Base-by-base conservation (phyloP, 768 basidiomycete genomes). In the Cyclocybe cylindracea region DNA sequence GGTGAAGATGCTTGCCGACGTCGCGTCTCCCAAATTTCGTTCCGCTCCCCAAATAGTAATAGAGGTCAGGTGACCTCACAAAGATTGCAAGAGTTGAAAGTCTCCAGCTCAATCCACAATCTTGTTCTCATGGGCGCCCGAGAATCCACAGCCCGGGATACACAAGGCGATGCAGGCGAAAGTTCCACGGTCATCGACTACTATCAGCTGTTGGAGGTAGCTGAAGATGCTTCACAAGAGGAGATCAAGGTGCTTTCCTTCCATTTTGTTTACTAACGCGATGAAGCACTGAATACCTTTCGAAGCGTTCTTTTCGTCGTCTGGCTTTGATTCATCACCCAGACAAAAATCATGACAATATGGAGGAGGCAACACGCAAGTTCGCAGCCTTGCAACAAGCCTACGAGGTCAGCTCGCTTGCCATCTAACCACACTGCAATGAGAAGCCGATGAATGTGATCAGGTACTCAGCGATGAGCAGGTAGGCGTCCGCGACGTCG, bases 381-480 rank as follows among this genome's bases (percentile, higher is more conserved):
- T 99, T 98, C 64, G 88, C 95, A 1, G 71, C 81, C 13, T 71
- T 99, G 7, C 97, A 98, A 61, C 91, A 96, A 62, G 97, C 97
- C 4, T 98, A 98, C 62, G 97, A 98, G 79, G 94, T 90, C 64
- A 29, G 57, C 50, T 19, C 36, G 42, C 35, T 14, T 29, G 13
- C 35, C 18, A 38, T 35, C n/a, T 46, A 16, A 45, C 14, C 9
- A 19, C 47, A 29, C 54, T 19, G 5, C 50, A 41, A 52, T 42
- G 24, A 24, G 24, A 42, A 41, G 39, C 35, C 29, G 38, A 44
- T 45, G 43, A 57, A 36, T 46, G 56, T 46, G 14, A 47, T 8
- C 42, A 94, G 92, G 87, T 96, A 42, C 78, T 98, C 39, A 93
- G 91, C 60, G 96, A 98, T 67, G 92, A 95, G 54, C 94, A 98